These are phyloP conservation scores for Acacia crassicarpa DNA, from an alignment of 306 rosid species.

Conservation along the genomic window DNA sequence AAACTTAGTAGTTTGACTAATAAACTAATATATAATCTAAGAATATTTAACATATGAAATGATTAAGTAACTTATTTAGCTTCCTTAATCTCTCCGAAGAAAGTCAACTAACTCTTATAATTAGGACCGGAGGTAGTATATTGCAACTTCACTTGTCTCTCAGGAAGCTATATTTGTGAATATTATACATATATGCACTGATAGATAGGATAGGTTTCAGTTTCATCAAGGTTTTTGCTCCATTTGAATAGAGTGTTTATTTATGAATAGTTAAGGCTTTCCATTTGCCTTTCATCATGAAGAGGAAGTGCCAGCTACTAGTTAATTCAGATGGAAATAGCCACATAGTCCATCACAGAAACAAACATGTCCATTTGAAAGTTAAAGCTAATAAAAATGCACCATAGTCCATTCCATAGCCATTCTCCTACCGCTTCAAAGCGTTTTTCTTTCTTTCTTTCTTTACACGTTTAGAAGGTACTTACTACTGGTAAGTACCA, in stretches of 20 bases:
- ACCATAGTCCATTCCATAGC: not conserved
- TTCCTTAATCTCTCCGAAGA: too few relatives aligned
- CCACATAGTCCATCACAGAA: not conserved
- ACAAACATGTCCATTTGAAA: not conserved
- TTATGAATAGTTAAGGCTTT: not conserved
- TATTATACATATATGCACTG: not conserved
- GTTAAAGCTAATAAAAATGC: not conserved
- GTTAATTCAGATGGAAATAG: not conserved
- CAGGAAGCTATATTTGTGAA: not conserved
- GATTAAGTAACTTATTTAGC: too few relatives aligned
- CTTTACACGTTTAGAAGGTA: not conserved
- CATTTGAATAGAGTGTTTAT: not conserved
- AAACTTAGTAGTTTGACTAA: too few relatives aligned
- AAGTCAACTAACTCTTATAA: too few relatives aligned
- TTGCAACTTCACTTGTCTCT: not conserved
- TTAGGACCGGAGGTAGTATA: too few relatives aligned
- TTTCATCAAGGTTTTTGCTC: constrained; percentile 5
- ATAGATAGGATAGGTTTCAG: not conserved
- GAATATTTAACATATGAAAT: too few relatives aligned
- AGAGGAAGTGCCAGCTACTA: not conserved
- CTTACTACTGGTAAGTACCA: not conserved
- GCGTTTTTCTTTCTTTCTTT: not conserved
- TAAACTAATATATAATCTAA: too few relatives aligned
- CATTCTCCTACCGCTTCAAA: not conserved
- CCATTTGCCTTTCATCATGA: not conserved